Conservation (phyloP, 495 filamentous ascomycete genomes). For the Cercophora newfieldiana region DNA sequence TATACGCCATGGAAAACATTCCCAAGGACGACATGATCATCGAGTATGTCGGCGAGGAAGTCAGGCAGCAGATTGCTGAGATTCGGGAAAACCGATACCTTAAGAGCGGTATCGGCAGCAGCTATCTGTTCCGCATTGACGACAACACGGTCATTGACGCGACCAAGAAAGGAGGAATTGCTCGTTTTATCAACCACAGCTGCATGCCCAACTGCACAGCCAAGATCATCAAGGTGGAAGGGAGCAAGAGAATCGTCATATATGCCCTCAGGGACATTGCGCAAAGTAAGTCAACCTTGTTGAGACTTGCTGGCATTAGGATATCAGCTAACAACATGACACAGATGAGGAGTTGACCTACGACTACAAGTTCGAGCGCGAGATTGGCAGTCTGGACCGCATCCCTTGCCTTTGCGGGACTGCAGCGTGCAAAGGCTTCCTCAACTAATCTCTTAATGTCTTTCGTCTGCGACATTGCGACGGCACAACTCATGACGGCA, state of each 20-base stretch:
- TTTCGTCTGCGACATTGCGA: neutral
- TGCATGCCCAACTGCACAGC: conserved; percentile 98
- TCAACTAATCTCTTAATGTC: conserved; percentile 65
- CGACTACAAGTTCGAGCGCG: conserved; percentile 99
- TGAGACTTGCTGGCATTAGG: neutral
- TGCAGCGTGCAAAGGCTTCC: conserved; percentile 94
- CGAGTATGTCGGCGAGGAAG: conserved; percentile 97
- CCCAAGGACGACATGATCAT: conserved; percentile 99
- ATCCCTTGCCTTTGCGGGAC: conserved; percentile 97
- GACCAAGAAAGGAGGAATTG: conserved; percentile 97
- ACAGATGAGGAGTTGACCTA: conserved; percentile 98
- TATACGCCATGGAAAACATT: conserved; percentile 98
- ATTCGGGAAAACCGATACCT: conserved; percentile 88
- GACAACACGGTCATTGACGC: conserved; percentile 97
- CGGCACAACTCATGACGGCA: neutral
- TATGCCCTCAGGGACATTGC: conserved; percentile 94
- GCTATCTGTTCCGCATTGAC: conserved; percentile 97
- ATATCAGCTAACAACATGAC: conserved; percentile 45
- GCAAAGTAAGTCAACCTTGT: conserved; percentile 67
- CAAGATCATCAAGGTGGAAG: conserved; percentile 99
- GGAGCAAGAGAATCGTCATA: conserved; percentile 98
- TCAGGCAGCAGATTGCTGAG: conserved; percentile 93
- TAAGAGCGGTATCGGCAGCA: conserved; percentile 94
- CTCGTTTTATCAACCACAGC: conserved; percentile 97
- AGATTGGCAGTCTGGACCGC: conserved; percentile 89